Evolutionary conservation across 2,329 filamentous ascomycete genomes (phyloP).

Genomic region (Monilinia fructigena): DNA sequence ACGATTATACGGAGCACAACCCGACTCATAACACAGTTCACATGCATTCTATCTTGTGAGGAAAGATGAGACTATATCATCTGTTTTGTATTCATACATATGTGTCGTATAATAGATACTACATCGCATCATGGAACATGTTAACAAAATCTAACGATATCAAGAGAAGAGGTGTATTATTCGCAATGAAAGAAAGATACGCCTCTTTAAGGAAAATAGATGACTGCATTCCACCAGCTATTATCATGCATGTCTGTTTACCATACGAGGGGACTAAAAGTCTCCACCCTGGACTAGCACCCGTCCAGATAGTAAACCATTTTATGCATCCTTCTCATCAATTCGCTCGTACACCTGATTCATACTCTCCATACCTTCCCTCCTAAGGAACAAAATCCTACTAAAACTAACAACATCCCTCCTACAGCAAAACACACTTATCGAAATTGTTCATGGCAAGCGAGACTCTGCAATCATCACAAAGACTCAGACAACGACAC

Average conservation of each 20-base stretch:
- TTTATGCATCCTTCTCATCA: background rate
- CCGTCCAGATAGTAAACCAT: background rate
- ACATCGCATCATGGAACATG: background rate
- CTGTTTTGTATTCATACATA: background rate
- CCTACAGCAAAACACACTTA: conserved; percentile 88
- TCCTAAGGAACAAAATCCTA: conserved; percentile 71
- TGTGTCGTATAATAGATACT: background rate
- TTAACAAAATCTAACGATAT: background rate
- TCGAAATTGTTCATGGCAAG: conserved; percentile 97
- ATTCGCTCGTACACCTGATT: background rate
- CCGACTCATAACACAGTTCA: background rate
- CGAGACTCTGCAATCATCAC: conserved; percentile 91
- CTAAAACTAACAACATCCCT: conserved; percentile 87
- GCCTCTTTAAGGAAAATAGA: background rate
- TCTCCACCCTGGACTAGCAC: background rate
- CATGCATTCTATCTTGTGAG: background rate
- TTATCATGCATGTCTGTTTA: background rate
- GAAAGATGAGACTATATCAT: background rate
- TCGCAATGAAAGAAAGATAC: background rate
- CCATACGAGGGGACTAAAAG: background rate
- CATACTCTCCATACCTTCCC: background rate
- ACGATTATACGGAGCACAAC: too few relatives aligned
- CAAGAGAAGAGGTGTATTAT: background rate
- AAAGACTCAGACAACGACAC: conserved; percentile 88
- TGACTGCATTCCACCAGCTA: background rate